Base-by-base conservation (phyloP, 768 basidiomycete genomes). In the Hygrophorus pudorinus region DNA sequence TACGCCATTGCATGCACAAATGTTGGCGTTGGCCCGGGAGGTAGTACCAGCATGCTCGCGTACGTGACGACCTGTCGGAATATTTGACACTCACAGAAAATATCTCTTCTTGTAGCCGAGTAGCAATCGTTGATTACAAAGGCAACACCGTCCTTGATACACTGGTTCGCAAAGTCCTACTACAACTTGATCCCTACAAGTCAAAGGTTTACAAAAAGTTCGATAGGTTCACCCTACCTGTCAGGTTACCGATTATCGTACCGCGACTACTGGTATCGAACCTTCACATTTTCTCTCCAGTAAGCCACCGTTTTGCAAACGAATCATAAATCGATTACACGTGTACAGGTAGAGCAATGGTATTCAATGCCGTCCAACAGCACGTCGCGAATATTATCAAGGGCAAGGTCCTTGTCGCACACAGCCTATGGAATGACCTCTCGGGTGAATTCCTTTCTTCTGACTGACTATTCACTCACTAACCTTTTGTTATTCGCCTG, bases 21-120 rank as follows among this genome's bases (percentile, higher is more conserved):
- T 50, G 80, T 87, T n/a, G 86, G 86, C 10, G 80, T 84, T 30
- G 85, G 85, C 21, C 79, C 82, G 13, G 85, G 85, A 2, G 86
- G 86, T 5, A 81, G 81, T 12, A 89, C 86, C 1, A 75, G 79
- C 31, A 83, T 89, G 79, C 67, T 89, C 29, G 86, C 85, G 86
- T 87, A 65, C 50, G 81, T 71, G 34, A n/a, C n/a, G n/a, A n/a
- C n/a, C n/a, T n/a, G n/a, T n/a, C n/a, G n/a, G n/a, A n/a, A n/a
- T n/a, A n/a, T n/a, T n/a, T n/a, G n/a, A n/a, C n/a, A n/a, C n/a
- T n/a, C n/a, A n/a, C n/a, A n/a, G n/a, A n/a, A n/a, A n/a, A n/a
- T n/a, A n/a, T n/a, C n/a, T n/a, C n/a, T n/a, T n/a, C n/a, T n/a
- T n/a, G n/a, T n/a, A 73, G 72, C 21, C 69, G 68, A 8, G 66